Conservation (phyloP, 116 monocot species). For the Dioscorea cayenensis region DNA sequence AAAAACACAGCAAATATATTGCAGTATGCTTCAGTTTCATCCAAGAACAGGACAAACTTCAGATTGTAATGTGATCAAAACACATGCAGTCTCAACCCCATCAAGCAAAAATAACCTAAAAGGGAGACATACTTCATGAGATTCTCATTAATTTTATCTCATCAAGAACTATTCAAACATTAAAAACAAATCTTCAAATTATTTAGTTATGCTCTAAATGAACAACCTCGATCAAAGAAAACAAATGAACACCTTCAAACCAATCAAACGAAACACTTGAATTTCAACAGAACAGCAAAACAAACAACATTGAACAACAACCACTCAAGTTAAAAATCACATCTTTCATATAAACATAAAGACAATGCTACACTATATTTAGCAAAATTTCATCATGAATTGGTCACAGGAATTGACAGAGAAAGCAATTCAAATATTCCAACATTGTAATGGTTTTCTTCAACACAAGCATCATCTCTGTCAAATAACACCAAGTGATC, state of each 20-base stretch:
- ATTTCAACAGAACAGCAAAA: background rate
- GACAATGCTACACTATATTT: background rate
- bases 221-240: background rate
- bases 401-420: constrained; percentile 32
- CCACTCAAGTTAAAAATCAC: background rate
- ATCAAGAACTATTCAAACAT: too few species aligned
- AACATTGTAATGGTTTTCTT: constrained; percentile 4
- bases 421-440: constrained; percentile 29
- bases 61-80: too few species aligned
- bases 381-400: background rate
- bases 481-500: background rate
- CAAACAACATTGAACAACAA: background rate
- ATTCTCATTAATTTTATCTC: too few species aligned
- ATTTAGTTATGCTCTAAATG: too few species aligned
- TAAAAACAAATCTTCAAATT: too few species aligned
- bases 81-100: too few species aligned
- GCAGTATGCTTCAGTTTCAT: too few species aligned
- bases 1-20: too few species aligned
- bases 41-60: too few species aligned
- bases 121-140: too few species aligned
- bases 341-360: background rate
- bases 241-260: background rate
- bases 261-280: background rate
- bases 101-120: too few species aligned
- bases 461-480: background rate